These are phyloP conservation scores for Durusdinium trenchii DNA, from an alignment of 73 alveolate species.

Conservation along the genomic window DNA sequence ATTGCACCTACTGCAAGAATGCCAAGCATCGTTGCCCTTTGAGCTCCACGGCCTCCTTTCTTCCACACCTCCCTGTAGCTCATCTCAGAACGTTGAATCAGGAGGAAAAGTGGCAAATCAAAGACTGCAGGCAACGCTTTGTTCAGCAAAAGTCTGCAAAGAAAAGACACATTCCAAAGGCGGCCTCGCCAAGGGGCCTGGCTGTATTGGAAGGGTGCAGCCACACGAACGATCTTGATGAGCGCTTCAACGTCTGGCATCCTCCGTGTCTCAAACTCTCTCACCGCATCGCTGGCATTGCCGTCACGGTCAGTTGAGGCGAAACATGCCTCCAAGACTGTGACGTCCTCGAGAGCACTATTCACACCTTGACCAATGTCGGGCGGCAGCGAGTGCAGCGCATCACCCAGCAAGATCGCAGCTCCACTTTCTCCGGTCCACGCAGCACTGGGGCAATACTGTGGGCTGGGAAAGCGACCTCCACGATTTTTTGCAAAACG, in stretches of 20 bases:
- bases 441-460: constrained; percentile 69
- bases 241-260: constrained; percentile 65
- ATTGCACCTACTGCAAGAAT: not conserved
- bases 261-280: not conserved
- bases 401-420: constrained; percentile 50
- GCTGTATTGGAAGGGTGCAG: constrained; percentile 78
- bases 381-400: constrained; percentile 75
- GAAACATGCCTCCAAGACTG: constrained; percentile 26
- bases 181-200: constrained; percentile 82
- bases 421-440: constrained; percentile 16
- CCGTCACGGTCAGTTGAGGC: not conserved
- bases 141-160: constrained; percentile 36
- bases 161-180: constrained; percentile 49
- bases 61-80: constrained; percentile 75
- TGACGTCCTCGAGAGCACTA: constrained; percentile 77
- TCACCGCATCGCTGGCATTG: not conserved
- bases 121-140: constrained; percentile 48
- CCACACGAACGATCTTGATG: constrained; percentile 49
- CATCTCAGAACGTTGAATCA: constrained; percentile 63
- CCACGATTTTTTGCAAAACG: constrained; percentile 69
- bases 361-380: constrained; percentile 87
- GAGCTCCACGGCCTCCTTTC: constrained; percentile 32
- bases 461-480: constrained; percentile 76
- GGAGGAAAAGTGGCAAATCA: constrained; percentile 52
- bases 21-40: not conserved